Evolutionary conservation across 805 yeast species (phyloP).

Genomic region (Kodamaea laetipori): DNA sequence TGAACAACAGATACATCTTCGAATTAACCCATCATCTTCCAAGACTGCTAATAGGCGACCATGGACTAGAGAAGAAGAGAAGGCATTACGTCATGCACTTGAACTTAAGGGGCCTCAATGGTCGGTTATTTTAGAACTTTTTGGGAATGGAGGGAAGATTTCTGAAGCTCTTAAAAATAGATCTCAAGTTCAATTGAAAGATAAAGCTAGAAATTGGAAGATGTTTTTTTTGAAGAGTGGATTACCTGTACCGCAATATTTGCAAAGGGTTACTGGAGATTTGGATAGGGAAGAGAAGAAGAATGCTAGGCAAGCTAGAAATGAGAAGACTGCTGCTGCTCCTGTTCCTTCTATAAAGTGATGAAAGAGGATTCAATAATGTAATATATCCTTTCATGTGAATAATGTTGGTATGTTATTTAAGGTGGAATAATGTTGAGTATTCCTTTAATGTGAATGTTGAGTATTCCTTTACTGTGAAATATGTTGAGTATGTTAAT

Average conservation of each 20-base stretch:
- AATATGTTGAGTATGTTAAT: too few species aligned
- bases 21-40: constrained; percentile 33
- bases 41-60: constrained; percentile 52
- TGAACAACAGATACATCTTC: constrained; percentile 45
- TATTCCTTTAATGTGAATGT: too few species aligned
- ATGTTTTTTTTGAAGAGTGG: constrained; percentile 78
- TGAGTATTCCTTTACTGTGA: too few species aligned
- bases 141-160: constrained; percentile 90
- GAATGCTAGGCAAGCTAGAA: constrained; percentile 31
- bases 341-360: constrained; percentile 32
- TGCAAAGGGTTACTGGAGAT: constrained; percentile 87
- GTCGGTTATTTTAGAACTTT: constrained; percentile 86
- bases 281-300: constrained; percentile 55
- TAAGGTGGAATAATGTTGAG: too few species aligned
- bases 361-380: too few species aligned
- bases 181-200: constrained; percentile 89
- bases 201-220: constrained; percentile 96
- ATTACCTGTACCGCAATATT: constrained; percentile 74
- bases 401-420: too few species aligned
- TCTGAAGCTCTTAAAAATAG: constrained; percentile 84
- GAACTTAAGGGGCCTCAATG: constrained; percentile 89
- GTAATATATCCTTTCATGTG: too few species aligned
- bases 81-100: constrained; percentile 77
- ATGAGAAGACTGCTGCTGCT: constrained; percentile 42
- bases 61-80: constrained; percentile 91